Evolutionary conservation across 2,329 filamentous ascomycete genomes (phyloP).

Genomic region (Xylariaceae sp.): DNA sequence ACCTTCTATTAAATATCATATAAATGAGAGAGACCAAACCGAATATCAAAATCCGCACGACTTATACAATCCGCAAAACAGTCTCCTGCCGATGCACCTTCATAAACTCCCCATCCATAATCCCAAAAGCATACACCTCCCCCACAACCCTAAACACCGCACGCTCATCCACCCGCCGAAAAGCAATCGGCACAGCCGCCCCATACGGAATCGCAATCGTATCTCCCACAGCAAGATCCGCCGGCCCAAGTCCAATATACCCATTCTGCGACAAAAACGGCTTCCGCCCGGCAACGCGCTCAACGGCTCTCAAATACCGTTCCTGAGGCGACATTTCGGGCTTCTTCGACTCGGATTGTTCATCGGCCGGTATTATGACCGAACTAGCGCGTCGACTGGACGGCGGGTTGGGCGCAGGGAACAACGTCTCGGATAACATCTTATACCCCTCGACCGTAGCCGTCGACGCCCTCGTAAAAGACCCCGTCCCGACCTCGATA

Average conservation of each 20-base stretch:
- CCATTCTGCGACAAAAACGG: slow-evolving; percentile 19
- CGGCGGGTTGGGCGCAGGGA: not conserved
- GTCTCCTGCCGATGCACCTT: slow-evolving; percentile 23
- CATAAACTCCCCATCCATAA: slow-evolving; percentile 27
- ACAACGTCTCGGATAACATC: slow-evolving; percentile 11
- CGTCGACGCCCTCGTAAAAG: slow-evolving; percentile 7
- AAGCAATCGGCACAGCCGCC: slow-evolving; percentile 20
- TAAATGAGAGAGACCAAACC: not conserved
- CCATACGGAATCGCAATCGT: slow-evolving; percentile 20
- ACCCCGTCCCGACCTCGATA: slow-evolving; percentile 5
- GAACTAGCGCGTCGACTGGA: no score
- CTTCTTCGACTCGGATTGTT: not conserved
- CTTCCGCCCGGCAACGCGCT: slow-evolving; percentile 15
- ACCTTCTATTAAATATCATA: not conserved
- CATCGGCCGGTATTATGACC: not conserved
- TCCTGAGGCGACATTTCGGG: not conserved
- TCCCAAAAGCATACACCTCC: slow-evolving; percentile 21
- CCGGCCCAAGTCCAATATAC: slow-evolving; percentile 20
- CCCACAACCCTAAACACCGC: slow-evolving; percentile 12
- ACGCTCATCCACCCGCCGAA: slow-evolving; percentile 9
- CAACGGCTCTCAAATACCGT: slow-evolving; percentile 15
- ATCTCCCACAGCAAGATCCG: slow-evolving; percentile 14
- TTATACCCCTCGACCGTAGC: slow-evolving; percentile 15
- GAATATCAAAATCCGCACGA: no score
- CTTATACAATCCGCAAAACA: slow-evolving; percentile 15